phyloP scores from a whole-genome alignment of 495 filamentous ascomycete genomes.

The Penicillium daleae region DNA sequence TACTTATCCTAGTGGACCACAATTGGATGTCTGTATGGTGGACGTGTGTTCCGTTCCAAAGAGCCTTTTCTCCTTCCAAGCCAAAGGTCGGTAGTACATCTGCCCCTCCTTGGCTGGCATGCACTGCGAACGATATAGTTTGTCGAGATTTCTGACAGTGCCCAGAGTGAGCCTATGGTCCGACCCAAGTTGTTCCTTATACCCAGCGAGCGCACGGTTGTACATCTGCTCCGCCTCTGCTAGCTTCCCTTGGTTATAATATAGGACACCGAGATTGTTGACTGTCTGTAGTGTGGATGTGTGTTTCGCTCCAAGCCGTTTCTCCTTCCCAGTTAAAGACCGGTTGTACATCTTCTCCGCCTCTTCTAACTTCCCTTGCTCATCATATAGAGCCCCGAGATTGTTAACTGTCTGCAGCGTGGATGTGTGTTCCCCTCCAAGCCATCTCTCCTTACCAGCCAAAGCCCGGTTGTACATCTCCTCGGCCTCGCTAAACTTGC shows the following conservation, averaged over 20 bases:
- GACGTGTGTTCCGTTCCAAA: constrained; percentile 30
- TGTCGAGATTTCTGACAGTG: constrained; percentile 24
- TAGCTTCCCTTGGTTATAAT: too few species aligned
- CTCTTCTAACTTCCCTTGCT: constrained; percentile 32
- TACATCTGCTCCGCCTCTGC: too few species aligned
- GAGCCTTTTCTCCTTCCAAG: background rate
- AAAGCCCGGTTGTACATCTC: too few species aligned
- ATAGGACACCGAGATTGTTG: too few species aligned
- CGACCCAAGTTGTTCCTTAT: too few species aligned
- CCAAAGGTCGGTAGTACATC: constrained; percentile 16
- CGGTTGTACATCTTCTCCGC: constrained; percentile 17
- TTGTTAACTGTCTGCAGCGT: background rate
- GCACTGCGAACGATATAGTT: constrained; percentile 24
- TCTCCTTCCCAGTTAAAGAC: too few species aligned
- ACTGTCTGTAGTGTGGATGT: too few species aligned
- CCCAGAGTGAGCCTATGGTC: background rate
- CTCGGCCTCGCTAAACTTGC: too few species aligned
- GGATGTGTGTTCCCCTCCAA: too few species aligned
- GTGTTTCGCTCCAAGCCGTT: too few species aligned
- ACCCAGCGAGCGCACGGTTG: too few species aligned
- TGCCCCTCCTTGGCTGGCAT: constrained; percentile 31
- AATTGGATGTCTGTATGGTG: constrained; percentile 35
- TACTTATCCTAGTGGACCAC: constrained; percentile 18
- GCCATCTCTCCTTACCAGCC: too few species aligned
- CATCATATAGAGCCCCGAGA: constrained; percentile 14